phyloP scores from a whole-genome alignment of 148 eudicot species.

The Vaccinium corymbosum region DNA sequence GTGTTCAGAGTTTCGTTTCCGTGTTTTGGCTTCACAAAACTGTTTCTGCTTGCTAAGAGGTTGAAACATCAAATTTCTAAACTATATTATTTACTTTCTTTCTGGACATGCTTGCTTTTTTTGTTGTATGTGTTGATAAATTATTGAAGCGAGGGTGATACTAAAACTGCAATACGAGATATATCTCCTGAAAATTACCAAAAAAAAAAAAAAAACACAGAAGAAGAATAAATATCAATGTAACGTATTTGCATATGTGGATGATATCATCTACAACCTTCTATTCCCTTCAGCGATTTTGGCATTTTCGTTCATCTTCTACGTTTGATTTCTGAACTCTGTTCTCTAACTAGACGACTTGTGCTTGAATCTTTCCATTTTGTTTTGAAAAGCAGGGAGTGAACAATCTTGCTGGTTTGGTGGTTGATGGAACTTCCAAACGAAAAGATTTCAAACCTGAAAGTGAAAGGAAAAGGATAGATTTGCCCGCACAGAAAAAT shows the following conservation, averaged over 20 bases:
- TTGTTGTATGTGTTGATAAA: background rate
- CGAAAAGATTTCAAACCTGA: conserved; percentile 48
- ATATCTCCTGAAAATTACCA: background rate
- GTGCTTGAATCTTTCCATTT: conserved; percentile 5
- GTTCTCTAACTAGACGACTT: background rate
- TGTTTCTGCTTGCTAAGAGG: background rate
- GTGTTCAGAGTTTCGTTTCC: background rate
- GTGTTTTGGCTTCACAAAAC: background rate
- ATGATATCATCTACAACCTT: background rate
- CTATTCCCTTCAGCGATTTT: background rate
- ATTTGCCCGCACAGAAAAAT: conserved; percentile 91
- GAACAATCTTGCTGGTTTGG: conserved; percentile 22
- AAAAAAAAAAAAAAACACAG: background rate
- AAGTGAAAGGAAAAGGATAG: conserved; percentile 59
- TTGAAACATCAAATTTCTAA: background rate
- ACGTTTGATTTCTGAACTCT: background rate
- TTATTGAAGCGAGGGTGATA: background rate
- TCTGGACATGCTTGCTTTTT: conserved; percentile 1
- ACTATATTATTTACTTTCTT: background rate
- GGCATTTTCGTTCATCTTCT: conserved; percentile 10
- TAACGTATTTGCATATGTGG: background rate
- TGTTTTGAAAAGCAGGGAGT: conserved; percentile 39
- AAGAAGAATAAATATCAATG: background rate
- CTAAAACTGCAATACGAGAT: background rate
- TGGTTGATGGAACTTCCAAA: conserved; percentile 36